Evolutionary conservation across 2,329 filamentous ascomycete species (phyloP).

Genomic region (Fusarium hostae): DNA sequence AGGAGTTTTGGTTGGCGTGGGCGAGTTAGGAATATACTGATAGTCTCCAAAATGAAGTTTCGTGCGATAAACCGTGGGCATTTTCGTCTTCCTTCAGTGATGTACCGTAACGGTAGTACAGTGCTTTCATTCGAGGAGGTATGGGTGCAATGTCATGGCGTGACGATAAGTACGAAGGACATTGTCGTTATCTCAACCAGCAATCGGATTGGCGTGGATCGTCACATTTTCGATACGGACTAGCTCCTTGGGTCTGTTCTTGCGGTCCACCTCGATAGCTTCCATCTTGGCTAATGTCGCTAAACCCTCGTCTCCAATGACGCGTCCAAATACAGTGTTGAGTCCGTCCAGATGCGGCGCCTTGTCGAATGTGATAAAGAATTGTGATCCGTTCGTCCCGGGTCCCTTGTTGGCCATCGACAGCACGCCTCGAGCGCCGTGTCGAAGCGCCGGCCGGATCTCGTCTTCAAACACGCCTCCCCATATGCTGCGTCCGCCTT

Average conservation of each 20-base stretch:
- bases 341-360: conserved; percentile 84
- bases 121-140: conserved; percentile 1
- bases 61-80: not conserved
- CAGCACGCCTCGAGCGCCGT: conserved; percentile 75
- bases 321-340: conserved; percentile 85
- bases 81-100: not conserved
- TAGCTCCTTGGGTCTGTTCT: conserved; percentile 75
- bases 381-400: conserved; percentile 80
- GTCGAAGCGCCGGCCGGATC: conserved; percentile 75
- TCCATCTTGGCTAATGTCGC: conserved; percentile 78
- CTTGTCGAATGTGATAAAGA: conserved; percentile 82
- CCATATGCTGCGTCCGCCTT: conserved; percentile 79
- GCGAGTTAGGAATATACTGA: not conserved
- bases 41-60: not conserved
- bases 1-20: not conserved
- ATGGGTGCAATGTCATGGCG: not conserved
- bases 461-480: conserved; percentile 81
- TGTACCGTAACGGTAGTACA: not conserved
- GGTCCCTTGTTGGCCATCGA: conserved; percentile 85
- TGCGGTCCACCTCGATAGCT: conserved; percentile 78
- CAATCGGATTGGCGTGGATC: conserved; percentile 83
- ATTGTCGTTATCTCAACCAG: conserved; percentile 57
- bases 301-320: conserved; percentile 72
- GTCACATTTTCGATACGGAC: conserved; percentile 75
- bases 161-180: not conserved